Conservation (phyloP, 1,139 yeast genomes). For the Diutina mesorugosa region DNA sequence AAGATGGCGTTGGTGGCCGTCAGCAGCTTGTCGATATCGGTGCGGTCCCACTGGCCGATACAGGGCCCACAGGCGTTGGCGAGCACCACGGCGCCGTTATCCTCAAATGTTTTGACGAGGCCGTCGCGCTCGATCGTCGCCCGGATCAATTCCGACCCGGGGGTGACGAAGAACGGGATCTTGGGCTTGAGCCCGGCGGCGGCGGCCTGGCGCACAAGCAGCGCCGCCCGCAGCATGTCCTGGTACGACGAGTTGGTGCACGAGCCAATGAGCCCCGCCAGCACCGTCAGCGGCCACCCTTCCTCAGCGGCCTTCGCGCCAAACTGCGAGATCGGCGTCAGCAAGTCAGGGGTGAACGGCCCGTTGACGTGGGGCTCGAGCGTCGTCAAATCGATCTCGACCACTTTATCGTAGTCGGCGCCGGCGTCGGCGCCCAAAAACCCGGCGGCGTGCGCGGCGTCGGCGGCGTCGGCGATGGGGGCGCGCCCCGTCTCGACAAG, state of each 20-base stretch:
- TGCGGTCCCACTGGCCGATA: conserved; percentile 97
- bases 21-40: conserved; percentile 48
- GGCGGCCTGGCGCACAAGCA: conserved; percentile 76
- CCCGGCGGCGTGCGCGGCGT: conserved; percentile 45
- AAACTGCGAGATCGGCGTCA: conserved; percentile 71
- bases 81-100: conserved; percentile 79
- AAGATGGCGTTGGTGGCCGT: conserved; percentile 70
- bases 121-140: conserved; percentile 97
- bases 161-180: conserved; percentile 87
- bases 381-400: conserved; percentile 62
- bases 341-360: conserved; percentile 89
- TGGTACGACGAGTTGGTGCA: conserved; percentile 97
- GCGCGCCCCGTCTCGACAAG: conserved; percentile 70
- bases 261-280: conserved; percentile 92
- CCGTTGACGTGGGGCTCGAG: conserved; percentile 90
- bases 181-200: conserved; percentile 81
- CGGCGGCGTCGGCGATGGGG: conserved; percentile 71
- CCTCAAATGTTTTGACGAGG: conserved; percentile 60
- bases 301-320: conserved; percentile 50
- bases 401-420: conserved; percentile 71
- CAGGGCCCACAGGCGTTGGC: conserved; percentile 99
- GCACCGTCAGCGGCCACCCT: conserved; percentile 69
- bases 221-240: conserved; percentile 93
- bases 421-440: conserved; percentile 71
- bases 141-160: conserved; percentile 97